Evolutionary conservation across 2,329 filamentous ascomycete species (phyloP), one percentile per base, ranked within the genome.

Genomic region (Berkeleyomyces basicola): DNA sequence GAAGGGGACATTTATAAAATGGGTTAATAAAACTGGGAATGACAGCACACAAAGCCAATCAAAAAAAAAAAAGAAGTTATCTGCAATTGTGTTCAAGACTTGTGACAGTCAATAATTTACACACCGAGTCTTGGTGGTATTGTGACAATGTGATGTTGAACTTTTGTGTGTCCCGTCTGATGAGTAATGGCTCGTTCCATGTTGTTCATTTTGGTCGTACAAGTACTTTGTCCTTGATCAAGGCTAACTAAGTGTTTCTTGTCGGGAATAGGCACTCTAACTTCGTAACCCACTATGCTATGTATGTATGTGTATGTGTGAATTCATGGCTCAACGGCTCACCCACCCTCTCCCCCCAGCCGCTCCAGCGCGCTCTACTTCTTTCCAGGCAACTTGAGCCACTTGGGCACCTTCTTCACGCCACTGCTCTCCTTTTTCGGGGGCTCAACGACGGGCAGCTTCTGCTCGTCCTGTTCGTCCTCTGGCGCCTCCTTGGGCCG

Each of bases 341-440:
- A 3, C 3, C 11, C 43, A 46, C 9, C 42, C n/a, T 14, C 6
- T 10, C 42, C 9, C 43, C 11, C 11, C 11, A 47, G 31, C 51
- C 9, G 31, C 33, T 40, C 16, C 37, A 44, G 31, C 11, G 10
- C 58, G 33, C 4, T 61, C 61, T 67, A 87, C 75, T 89, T 90
- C 79, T 88, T 90, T 6, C 82, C 82, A 39, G 83, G 77, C 62
- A 86, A 73, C 72, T 87, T 87, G 47, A 91, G 73, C 81, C 87
- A 89, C 71, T 88, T 90, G 23, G 86, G 86, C 64, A 79, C 65
- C 67, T 77, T 78, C 72, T 78, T 79, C 9, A 68, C 72, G 60
- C 75, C 69, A 61, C 73, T 70, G 16, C 70, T 69, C 67, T 72
- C 71, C 66, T 75, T 69, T 40, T 59, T 64, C 46, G 49, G 37